Percentiles rank a stretch among this genome's conserved stretches.
These are phyloP conservation scores for Aspergillus flavus DNA, from an alignment of 2,329 filamentous ascomycete species.

Conservation along the genomic window DNA sequence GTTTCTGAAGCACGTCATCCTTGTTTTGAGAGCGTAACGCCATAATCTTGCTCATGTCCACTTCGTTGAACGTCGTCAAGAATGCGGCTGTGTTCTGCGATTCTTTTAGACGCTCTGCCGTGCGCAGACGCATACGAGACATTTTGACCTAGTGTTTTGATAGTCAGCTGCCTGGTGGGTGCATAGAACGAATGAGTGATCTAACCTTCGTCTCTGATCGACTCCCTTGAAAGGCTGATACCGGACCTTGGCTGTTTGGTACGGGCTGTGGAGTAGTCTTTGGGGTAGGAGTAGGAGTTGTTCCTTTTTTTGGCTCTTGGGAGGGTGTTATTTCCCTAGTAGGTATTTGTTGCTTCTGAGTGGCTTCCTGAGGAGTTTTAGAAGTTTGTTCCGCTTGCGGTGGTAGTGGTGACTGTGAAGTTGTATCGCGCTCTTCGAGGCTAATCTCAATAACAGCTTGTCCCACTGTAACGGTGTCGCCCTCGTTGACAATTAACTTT, in stretches of 20 bases:
- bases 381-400: not conserved
- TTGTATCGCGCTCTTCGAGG: not conserved
- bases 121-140: not conserved
- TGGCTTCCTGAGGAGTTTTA: not conserved
- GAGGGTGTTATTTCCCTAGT: not conserved
- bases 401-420: not conserved
- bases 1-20: not conserved
- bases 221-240: not conserved
- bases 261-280: not conserved
- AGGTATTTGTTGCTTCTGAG: not conserved
- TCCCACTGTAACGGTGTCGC: not conserved
- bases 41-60: not conserved
- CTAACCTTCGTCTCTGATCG: not conserved
- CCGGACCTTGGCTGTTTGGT: not conserved
- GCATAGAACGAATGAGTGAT: not conserved
- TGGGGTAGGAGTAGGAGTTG: not conserved
- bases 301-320: not conserved
- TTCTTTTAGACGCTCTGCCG: not conserved
- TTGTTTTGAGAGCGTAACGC: not conserved
- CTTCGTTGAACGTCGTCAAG: not conserved
- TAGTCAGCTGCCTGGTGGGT: not conserved
- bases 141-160: not conserved
- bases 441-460: not conserved
- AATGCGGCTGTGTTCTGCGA: not conserved
- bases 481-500: not conserved